These are phyloP conservation scores for Candida tetrigidarum DNA, from an alignment of 1,139 yeast genomes.

Conservation along the genomic window DNA sequence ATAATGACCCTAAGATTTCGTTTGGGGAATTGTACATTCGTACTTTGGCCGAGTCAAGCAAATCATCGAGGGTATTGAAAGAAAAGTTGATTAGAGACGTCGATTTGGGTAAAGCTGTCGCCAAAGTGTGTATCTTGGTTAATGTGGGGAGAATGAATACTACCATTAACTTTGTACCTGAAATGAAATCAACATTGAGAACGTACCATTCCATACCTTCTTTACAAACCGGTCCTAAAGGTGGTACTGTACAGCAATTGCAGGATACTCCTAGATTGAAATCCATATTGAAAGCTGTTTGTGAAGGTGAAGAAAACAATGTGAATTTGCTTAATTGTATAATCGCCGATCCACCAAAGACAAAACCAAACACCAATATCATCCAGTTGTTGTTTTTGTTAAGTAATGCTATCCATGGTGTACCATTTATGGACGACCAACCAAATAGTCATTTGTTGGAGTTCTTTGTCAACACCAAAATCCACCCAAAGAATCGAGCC, in stretches of 20 bases:
- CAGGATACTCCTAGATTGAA: slow-evolving; percentile 96
- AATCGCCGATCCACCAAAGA: slow-evolving; percentile 31
- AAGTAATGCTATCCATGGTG: slow-evolving; percentile 56
- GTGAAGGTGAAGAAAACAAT: slow-evolving; percentile 53
- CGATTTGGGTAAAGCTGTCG: slow-evolving; percentile 70
- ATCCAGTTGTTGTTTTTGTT: slow-evolving; percentile 77
- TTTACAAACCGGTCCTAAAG: slow-evolving; percentile 67
- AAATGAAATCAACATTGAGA: slow-evolving; percentile 90
- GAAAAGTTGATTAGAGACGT: slow-evolving; percentile 72
- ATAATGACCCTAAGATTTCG: slow-evolving; percentile 57
- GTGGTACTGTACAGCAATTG: slow-evolving; percentile 65
- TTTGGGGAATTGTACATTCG: slow-evolving; percentile 87
- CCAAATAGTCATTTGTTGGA: slow-evolving; percentile 54
- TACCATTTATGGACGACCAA: slow-evolving; percentile 22
- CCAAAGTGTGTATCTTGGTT: slow-evolving; percentile 83
- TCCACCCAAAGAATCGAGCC: slow-evolving; percentile 67
- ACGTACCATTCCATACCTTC: slow-evolving; percentile 95
- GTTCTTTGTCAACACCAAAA: slow-evolving; percentile 57
- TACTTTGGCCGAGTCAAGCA: slow-evolving; percentile 81
- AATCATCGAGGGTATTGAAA: slow-evolving; percentile 80
- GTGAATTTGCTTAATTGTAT: slow-evolving; percentile 50
- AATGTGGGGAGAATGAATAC: slow-evolving; percentile 95
- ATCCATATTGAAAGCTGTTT: slow-evolving; percentile 81
- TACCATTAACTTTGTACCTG: slow-evolving; percentile 94
- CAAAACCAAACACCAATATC: slow-evolving; percentile 57